Evolutionary conservation across 2,329 filamentous ascomycete species (phyloP).

Genomic region (Diaporthe vaccinii): DNA sequence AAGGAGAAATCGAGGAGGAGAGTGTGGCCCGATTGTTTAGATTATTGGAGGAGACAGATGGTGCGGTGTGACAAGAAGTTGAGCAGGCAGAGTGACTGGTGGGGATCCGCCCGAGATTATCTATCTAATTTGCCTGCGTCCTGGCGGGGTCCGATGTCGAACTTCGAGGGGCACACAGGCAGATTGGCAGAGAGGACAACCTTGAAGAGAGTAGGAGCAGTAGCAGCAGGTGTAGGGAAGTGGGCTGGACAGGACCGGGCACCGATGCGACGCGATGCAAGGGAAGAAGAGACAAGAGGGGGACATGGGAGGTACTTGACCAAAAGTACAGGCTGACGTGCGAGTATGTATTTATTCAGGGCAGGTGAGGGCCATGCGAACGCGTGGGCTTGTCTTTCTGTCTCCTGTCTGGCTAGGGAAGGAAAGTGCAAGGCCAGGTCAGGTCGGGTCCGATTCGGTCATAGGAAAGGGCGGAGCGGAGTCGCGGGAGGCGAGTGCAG

Average conservation of each 20-base stretch:
- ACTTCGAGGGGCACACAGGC: neutral
- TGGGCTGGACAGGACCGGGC: slow-evolving; percentile 1
- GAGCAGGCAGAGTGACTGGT: slow-evolving; percentile 8
- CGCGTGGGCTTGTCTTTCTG: neutral
- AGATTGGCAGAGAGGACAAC: neutral
- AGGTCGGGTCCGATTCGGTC: neutral
- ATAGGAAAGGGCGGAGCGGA: slow-evolving; percentile 22
- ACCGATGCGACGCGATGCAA: slow-evolving; percentile 14
- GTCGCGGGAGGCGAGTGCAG: neutral
- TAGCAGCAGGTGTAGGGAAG: neutral
- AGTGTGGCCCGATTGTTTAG: slow-evolving; percentile 6
- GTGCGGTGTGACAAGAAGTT: slow-evolving; percentile 27
- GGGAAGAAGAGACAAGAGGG: neutral
- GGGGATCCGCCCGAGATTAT: slow-evolving; percentile 22
- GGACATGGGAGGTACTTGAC: slow-evolving; percentile 36
- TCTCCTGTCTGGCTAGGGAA: neutral
- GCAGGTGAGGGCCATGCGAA: neutral
- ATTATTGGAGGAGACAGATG: slow-evolving; percentile 18
- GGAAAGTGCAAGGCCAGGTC: neutral
- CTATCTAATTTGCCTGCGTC: slow-evolving; percentile 6
- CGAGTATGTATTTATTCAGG: slow-evolving; percentile 20
- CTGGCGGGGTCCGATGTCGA: slow-evolving; percentile 28
- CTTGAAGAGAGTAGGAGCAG: neutral
- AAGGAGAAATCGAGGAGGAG: neutral
- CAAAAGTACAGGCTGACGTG: slow-evolving; percentile 2